A percentile compares a stretch with the other conserved stretches of the same genome.
These are phyloP conservation scores for Pseudogymnoascus sp. DNA, from an alignment of 2,329 filamentous ascomycete species.

Conservation along the genomic window DNA sequence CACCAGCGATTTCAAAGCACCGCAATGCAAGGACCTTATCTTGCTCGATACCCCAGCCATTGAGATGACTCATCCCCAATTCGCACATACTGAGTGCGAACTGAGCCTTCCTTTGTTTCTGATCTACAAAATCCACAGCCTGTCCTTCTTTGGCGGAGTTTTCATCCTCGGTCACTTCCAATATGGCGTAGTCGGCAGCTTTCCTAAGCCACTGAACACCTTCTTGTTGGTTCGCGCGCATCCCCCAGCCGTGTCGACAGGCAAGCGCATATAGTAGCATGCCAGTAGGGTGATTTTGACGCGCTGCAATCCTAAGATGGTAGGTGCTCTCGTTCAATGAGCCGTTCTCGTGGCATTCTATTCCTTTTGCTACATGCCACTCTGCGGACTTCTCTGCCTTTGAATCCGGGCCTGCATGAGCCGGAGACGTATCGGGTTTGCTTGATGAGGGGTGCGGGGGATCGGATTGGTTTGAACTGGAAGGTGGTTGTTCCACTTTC, in stretches of 20 bases:
- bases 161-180: constrained; percentile 79
- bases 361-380: constrained; percentile 83
- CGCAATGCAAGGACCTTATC: constrained; percentile 80
- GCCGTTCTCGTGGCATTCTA: constrained; percentile 81
- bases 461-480: constrained; percentile 24
- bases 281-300: constrained; percentile 76
- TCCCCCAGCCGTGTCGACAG: constrained; percentile 94
- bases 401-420: background rate
- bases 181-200: constrained; percentile 73
- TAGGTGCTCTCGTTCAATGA: constrained; percentile 91
- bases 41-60: constrained; percentile 94
- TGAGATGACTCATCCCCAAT: constrained; percentile 92
- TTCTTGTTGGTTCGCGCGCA: constrained; percentile 84
- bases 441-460: background rate
- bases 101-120: constrained; percentile 79
- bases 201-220: constrained; percentile 88
- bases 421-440: background rate
- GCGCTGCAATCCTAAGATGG: constrained; percentile 82
- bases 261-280: constrained; percentile 96
- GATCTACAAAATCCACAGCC: constrained; percentile 56
- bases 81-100: constrained; percentile 96
- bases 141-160: constrained; percentile 55
- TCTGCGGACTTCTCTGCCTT: constrained; percentile 45
- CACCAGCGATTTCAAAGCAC: constrained; percentile 93
- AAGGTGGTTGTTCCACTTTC: background rate